A percentile compares a stretch with the other conserved stretches of the same genome.
These are phyloP conservation scores for California macrophylla DNA, from an alignment of 441 rosid genomes.

Conservation along the genomic window DNA sequence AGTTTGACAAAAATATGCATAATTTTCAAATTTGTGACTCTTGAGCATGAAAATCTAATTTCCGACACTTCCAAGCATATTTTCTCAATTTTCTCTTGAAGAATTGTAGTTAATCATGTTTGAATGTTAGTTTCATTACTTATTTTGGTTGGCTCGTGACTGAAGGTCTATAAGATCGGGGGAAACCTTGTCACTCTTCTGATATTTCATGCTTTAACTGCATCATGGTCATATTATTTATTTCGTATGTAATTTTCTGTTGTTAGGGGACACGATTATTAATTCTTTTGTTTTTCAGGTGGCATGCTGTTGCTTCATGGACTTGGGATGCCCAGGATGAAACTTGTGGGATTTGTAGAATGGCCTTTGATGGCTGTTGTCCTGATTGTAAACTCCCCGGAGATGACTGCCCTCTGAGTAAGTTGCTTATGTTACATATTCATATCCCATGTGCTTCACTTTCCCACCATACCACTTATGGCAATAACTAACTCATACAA, in stretches of 20 bases:
- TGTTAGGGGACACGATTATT: background rate
- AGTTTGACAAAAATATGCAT: too few species aligned
- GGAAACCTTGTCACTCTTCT: background rate
- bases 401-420: conserved; percentile 85
- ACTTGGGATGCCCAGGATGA: conserved; percentile 96
- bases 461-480: background rate
- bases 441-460: background rate
- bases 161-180: background rate
- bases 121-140: background rate
- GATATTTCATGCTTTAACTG: background rate
- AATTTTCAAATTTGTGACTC: too few species aligned
- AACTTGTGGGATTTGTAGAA: conserved; percentile 90
- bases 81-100: too few species aligned
- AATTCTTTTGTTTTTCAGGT: conserved; percentile 27
- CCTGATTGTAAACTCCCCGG: conserved; percentile 88
- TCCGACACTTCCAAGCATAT: too few species aligned
- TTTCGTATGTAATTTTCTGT: background rate
- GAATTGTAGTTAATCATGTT: background rate
- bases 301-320: conserved; percentile 94
- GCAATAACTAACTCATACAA: background rate
- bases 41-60: too few species aligned
- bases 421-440: conserved; percentile 18
- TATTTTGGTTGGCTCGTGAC: background rate
- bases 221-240: background rate
- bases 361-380: conserved; percentile 96